Conservation (phyloP, 257 asterid species). For the Schizonepeta tenuifolia region DNA sequence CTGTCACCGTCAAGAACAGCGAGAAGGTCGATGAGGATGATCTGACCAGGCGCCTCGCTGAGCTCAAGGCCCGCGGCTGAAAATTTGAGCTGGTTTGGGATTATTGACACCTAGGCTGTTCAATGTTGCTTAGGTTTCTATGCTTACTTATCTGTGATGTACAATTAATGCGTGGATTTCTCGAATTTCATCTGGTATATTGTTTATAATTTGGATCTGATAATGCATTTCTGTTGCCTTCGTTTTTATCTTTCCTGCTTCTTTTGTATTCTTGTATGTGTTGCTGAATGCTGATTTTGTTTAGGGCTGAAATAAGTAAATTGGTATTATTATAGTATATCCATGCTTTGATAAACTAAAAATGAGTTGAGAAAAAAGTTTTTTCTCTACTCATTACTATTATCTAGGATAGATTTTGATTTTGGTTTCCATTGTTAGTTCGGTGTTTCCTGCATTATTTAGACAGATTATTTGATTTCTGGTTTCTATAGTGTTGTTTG, state of each 20-base stretch:
- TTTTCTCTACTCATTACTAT: background rate
- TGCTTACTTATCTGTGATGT: constrained; percentile 9
- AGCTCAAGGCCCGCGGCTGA: constrained; percentile 94
- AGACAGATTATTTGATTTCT: too few relatives aligned
- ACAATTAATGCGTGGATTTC: constrained; percentile 18
- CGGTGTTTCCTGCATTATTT: too few relatives aligned
- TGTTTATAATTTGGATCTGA: constrained; percentile 36
- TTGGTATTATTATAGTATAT: background rate
- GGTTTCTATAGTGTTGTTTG: too few relatives aligned
- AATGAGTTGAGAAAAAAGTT: background rate
- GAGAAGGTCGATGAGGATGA: constrained; percentile 95
- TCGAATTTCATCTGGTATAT: constrained; percentile 17
- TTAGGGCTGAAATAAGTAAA: background rate
- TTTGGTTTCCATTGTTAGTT: too few relatives aligned
- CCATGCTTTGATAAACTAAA: background rate
- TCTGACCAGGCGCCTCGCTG: constrained; percentile 91
- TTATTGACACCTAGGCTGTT: constrained; percentile 22
- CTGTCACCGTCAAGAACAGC: constrained; percentile 52
- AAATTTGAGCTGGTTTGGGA: constrained; percentile 17
- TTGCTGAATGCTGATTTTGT: background rate
- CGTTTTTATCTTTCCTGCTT: constrained; percentile 4
- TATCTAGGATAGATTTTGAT: background rate
- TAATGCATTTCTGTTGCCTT: constrained; percentile 10
- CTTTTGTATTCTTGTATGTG: background rate
- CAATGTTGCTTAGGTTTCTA: background rate